These are phyloP conservation scores for Solanum ahanhuiri DNA, from an alignment of 257 asterid genomes.

Conservation along the genomic window DNA sequence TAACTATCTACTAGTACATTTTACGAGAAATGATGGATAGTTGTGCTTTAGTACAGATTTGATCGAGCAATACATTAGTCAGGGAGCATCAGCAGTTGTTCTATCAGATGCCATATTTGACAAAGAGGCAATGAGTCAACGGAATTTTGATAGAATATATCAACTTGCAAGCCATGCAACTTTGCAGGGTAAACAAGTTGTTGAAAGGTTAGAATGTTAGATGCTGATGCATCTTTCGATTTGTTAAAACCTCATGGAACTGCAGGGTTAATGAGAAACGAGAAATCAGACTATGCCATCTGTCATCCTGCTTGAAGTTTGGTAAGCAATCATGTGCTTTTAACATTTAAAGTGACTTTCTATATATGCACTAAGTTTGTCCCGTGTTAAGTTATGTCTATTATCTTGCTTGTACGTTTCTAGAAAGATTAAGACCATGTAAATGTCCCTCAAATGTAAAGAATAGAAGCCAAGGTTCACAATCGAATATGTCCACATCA, in stretches of 20 bases:
- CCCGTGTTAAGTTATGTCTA: neutral
- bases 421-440: neutral
- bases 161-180: slow-evolving; percentile 47
- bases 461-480: neutral
- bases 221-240: neutral
- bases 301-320: neutral
- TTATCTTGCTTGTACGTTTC: neutral
- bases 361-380: neutral
- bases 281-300: neutral
- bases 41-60: slow-evolving; percentile 30
- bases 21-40: neutral
- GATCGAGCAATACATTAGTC: slow-evolving; percentile 34
- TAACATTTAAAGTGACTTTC: neutral
- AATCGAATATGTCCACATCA: neutral
- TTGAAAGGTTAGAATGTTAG: slow-evolving; percentile 24
- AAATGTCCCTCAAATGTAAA: neutral
- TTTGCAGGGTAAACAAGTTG: slow-evolving; percentile 33
- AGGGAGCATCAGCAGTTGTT: slow-evolving; percentile 74
- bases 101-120: slow-evolving; percentile 83
- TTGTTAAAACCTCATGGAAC: neutral
- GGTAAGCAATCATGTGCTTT: neutral
- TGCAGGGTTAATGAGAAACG: neutral
- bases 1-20: too few species aligned
- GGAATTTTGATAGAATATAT: slow-evolving; percentile 26
- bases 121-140: slow-evolving; percentile 37